Evolutionary conservation across 2,329 filamentous ascomycete species (phyloP).

Genomic region (Leptographium galeiforme): DNA sequence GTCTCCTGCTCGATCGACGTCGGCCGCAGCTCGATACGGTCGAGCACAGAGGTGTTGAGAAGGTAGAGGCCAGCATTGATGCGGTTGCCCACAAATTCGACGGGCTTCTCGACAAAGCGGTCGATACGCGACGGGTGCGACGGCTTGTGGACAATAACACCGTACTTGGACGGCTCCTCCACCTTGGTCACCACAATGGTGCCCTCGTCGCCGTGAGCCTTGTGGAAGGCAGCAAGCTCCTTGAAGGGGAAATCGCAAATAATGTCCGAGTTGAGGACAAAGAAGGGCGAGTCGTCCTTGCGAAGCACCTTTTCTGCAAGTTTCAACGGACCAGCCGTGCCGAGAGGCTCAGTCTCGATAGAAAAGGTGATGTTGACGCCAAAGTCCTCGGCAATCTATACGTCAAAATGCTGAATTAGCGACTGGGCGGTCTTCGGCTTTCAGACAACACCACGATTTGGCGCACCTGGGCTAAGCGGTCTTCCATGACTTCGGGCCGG

Average conservation of each 20-base stretch:
- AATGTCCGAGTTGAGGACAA: conserved; percentile 95
- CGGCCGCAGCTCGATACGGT: conserved; percentile 87
- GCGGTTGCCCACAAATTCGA: conserved; percentile 96
- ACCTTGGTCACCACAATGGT: conserved; percentile 99
- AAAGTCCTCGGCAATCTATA: conserved; percentile 76
- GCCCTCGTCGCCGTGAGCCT: conserved; percentile 81
- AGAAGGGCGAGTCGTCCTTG: conserved; percentile 92
- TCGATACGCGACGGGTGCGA: conserved; percentile 85
- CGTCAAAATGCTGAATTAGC: not conserved
- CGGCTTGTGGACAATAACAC: conserved; percentile 95
- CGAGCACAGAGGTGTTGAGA: conserved; percentile 79
- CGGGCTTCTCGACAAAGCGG: conserved; percentile 97
- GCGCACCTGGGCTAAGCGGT: conserved; percentile 73
- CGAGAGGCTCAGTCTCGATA: conserved; percentile 87
- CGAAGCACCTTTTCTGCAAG: conserved; percentile 82
- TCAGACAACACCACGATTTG: not conserved
- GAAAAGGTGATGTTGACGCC: conserved; percentile 95
- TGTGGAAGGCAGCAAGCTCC: conserved; percentile 83
- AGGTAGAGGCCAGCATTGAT: conserved; percentile 99
- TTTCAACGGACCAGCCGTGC: conserved; percentile 90
- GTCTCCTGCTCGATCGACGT: conserved; percentile 98
- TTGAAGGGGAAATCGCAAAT: conserved; percentile 97
- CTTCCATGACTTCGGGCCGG: conserved; percentile 94
- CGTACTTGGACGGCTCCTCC: conserved; percentile 97
- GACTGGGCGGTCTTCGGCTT: not conserved